Percentiles rank a stretch among this genome's conserved stretches.
phyloP scores from a whole-genome alignment of 2,329 filamentous ascomycete species.

The Elsinoe perseae region DNA sequence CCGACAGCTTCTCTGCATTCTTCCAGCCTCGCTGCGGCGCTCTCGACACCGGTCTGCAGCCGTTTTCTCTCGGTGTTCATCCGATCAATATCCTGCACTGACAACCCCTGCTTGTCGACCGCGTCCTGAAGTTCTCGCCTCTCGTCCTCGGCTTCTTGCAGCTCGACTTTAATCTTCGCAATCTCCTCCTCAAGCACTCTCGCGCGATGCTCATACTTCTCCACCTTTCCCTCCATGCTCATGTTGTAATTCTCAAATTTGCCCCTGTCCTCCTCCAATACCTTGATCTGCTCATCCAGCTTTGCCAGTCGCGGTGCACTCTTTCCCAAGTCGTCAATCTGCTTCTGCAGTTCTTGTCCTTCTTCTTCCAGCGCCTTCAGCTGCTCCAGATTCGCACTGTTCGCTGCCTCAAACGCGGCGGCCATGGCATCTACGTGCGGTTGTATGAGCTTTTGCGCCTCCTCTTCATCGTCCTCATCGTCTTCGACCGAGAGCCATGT shows the following conservation, averaged over 20 bases:
- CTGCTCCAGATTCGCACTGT: slow-evolving; percentile 76
- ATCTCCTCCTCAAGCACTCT: slow-evolving; percentile 80
- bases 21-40: slow-evolving; percentile 66
- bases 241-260: slow-evolving; percentile 96
- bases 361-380: slow-evolving; percentile 80
- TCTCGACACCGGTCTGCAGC: slow-evolving; percentile 79
- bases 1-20: slow-evolving; percentile 75
- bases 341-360: slow-evolving; percentile 68
- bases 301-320: slow-evolving; percentile 74
- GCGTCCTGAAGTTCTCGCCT: slow-evolving; percentile 69
- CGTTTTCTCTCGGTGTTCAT: slow-evolving; percentile 95
- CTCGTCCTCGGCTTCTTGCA: slow-evolving; percentile 76
- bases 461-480: slow-evolving; percentile 71
- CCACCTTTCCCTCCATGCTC: slow-evolving; percentile 71
- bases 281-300: slow-evolving; percentile 81
- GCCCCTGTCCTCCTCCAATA: slow-evolving; percentile 85
- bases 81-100: slow-evolving; percentile 96
- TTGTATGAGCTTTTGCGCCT: slow-evolving; percentile 66
- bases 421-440: slow-evolving; percentile 88
- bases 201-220: slow-evolving; percentile 78
- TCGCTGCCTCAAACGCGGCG: slow-evolving; percentile 73
- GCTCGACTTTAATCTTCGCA: slow-evolving; percentile 65
- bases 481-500: slow-evolving; percentile 82
- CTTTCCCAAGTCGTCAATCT: slow-evolving; percentile 85
- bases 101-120: slow-evolving; percentile 88